phyloP scores from a whole-genome alignment of 2,329 filamentous ascomycete species.

The Penicillium sp. region DNA sequence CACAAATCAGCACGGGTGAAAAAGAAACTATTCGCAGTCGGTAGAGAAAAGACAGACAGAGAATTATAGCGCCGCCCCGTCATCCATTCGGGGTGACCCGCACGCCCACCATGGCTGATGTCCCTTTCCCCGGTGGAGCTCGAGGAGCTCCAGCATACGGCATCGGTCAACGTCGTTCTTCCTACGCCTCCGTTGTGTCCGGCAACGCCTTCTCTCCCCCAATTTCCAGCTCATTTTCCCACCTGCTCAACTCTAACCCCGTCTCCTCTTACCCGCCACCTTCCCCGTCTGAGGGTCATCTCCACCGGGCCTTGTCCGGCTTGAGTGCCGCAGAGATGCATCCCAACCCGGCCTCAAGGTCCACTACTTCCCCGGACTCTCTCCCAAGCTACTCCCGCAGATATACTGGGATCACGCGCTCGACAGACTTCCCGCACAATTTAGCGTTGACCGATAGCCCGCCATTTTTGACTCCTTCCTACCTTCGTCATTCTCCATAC shows the following conservation, averaged over 20 bases:
- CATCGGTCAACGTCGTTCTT: constrained; percentile 54
- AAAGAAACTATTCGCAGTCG: neutral
- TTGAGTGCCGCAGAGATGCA: constrained; percentile 53
- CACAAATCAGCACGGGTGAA: neutral
- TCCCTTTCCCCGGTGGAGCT: constrained; percentile 44
- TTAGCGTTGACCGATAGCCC: constrained; percentile 30
- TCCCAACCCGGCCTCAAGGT: constrained; percentile 49
- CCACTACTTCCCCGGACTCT: constrained; percentile 36
- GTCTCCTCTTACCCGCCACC: constrained; percentile 39
- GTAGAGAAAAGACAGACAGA: neutral
- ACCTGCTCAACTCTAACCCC: constrained; percentile 52
- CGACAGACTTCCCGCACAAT: constrained; percentile 27
- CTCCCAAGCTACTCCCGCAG: constrained; percentile 52
- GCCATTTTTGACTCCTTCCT: constrained; percentile 78
- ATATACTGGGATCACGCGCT: constrained; percentile 39
- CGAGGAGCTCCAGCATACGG: constrained; percentile 34
- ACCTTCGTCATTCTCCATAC: constrained; percentile 76
- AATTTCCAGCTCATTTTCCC: constrained; percentile 51
- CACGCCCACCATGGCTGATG: constrained; percentile 45
- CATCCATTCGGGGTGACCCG: constrained; percentile 19
- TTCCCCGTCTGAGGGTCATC: constrained; percentile 34
- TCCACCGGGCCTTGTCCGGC: constrained; percentile 36
- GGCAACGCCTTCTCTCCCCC: constrained; percentile 47
- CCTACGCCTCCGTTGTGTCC: constrained; percentile 63
- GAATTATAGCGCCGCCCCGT: constrained; percentile 1